These are phyloP conservation scores for Kodamaea anthophila DNA, from an alignment of 1,139 yeast species.

Conservation along the genomic window DNA sequence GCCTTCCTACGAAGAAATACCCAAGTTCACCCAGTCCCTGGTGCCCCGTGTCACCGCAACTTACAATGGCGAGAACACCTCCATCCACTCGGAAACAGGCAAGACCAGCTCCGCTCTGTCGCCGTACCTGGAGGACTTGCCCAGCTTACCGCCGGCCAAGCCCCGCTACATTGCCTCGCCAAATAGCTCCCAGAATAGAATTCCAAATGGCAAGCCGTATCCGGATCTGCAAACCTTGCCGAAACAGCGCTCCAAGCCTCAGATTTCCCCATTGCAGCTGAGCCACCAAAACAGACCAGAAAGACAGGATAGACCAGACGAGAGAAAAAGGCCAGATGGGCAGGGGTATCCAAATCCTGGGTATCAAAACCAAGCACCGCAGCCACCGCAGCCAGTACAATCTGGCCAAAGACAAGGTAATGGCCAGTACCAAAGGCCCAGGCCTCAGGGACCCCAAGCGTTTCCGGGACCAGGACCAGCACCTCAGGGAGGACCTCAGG, in stretches of 20 bases:
- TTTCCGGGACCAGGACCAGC: constrained; percentile 7
- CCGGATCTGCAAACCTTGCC: no score
- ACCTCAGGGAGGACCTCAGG: constrained; percentile 6
- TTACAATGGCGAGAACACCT: constrained; percentile 14
- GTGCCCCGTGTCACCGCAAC: constrained; percentile 11
- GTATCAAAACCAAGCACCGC: constrained; percentile 5
- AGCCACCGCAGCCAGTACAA: constrained; percentile 5
- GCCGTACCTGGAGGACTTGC: constrained; percentile 16
- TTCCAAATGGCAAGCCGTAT: constrained; percentile 1
- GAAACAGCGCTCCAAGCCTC: no score
- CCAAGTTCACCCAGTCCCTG: constrained; percentile 10
- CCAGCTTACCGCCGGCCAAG: constrained; percentile 14
- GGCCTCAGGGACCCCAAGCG: constrained; percentile 2
- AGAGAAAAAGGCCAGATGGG: neutral
- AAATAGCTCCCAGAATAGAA: constrained; percentile 27
- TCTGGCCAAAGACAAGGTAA: constrained; percentile 6
- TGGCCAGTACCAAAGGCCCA: neutral
- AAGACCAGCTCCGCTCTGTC: constrained; percentile 16
- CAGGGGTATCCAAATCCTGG: constrained; percentile 1
- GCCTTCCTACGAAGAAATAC: constrained; percentile 12
- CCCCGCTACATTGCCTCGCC: constrained; percentile 35
- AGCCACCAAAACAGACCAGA: no score
- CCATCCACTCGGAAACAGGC: constrained; percentile 26
- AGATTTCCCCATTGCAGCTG: no score
- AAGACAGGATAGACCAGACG: no score